These are phyloP conservation scores for Spizellomyces sp. DNA, from an alignment of 192 early-diverging fungal genomes.

Conservation along the genomic window DNA sequence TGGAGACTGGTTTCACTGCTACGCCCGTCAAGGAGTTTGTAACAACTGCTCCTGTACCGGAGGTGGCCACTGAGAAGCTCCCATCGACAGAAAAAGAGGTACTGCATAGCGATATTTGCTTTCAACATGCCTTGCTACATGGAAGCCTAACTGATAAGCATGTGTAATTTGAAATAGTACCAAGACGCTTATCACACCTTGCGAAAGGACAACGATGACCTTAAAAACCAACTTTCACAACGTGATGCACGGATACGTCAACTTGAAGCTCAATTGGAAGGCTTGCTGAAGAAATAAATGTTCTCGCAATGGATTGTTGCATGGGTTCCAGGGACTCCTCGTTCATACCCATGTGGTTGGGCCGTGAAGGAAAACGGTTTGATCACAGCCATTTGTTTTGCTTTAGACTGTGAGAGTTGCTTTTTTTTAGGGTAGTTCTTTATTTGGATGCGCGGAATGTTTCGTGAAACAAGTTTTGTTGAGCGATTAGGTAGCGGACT, in stretches of 20 bases:
- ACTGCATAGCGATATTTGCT: conserved; percentile 1
- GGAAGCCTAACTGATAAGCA: conserved; percentile 4
- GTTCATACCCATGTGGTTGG: no score
- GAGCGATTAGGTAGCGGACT: no score
- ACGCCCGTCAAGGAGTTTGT: conserved; percentile 77
- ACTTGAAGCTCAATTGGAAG: conserved; percentile 74
- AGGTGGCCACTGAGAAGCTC: conserved; percentile 28
- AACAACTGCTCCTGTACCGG: conserved; percentile 63
- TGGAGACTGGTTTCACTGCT: conserved; percentile 72
- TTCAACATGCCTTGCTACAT: background rate
- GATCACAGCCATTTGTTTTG: no score
- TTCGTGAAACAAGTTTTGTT: no score
- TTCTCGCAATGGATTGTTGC: no score
- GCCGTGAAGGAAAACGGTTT: no score
- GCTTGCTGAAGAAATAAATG: conserved; percentile 28
- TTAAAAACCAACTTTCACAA: conserved; percentile 71
- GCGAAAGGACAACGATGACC: conserved; percentile 80
- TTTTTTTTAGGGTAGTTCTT: no score
- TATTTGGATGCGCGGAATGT: no score
- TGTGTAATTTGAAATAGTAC: conserved; percentile 46
- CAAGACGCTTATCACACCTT: conserved; percentile 76
- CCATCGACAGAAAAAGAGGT: conserved; percentile 63
- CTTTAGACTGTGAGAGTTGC: no score
- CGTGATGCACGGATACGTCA: conserved; percentile 78
- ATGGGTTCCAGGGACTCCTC: no score